phyloP scores from a whole-genome alignment of 306 rosid species.

The Prunus kanzakura region DNA sequence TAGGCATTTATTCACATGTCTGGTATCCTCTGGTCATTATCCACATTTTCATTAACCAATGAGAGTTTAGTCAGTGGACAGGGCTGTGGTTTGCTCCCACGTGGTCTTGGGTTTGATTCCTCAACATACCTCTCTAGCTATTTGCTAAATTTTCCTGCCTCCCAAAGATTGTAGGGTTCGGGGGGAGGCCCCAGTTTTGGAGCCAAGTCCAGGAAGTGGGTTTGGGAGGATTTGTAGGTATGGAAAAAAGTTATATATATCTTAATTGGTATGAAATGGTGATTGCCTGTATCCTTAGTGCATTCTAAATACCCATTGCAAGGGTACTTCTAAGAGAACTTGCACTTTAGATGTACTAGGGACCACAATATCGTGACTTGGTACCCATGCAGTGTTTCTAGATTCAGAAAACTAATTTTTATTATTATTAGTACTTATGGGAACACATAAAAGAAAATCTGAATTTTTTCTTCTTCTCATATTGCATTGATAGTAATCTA shows the following conservation, averaged over 20 bases:
- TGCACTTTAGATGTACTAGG: not conserved
- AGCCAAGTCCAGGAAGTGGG: not conserved
- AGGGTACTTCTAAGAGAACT: not conserved
- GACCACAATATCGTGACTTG: not conserved
- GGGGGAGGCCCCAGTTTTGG: not conserved
- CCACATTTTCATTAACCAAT: not conserved
- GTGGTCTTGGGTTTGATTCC: not conserved
- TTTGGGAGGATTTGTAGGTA: not conserved
- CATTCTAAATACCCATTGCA: not conserved
- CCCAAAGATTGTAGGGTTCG: not conserved
- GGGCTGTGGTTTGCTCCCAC: not conserved
- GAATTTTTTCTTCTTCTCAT: too few species aligned
- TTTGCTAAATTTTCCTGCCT: not conserved
- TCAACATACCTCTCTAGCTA: not conserved
- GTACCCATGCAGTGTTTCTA: not conserved
- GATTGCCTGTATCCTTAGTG: not conserved
- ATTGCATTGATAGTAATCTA: not conserved
- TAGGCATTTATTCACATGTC: not conserved
- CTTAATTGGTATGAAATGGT: not conserved
- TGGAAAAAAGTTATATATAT: not conserved
- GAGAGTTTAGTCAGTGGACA: not conserved
- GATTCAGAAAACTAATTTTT: not conserved
- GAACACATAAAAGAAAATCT: too few species aligned
- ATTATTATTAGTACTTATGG: too few species aligned
- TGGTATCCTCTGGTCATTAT: not conserved